phyloP scores from a whole-genome alignment of 2,329 filamentous ascomycete genomes.

The Colletotrichum spaethianum region DNA sequence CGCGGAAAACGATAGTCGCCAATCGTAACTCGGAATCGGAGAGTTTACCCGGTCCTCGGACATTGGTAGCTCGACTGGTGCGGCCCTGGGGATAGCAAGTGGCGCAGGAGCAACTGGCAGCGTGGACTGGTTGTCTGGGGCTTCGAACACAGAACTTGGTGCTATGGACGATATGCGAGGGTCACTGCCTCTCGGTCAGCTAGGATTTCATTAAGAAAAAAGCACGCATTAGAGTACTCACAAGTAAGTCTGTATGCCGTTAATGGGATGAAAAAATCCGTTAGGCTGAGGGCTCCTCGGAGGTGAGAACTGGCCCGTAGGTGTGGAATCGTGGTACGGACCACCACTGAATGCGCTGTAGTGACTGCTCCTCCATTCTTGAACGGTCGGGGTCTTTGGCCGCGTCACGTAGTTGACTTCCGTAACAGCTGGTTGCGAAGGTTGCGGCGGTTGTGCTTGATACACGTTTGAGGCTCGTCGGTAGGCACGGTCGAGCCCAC shows the following conservation, averaged over 20 bases:
- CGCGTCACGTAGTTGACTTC: slow-evolving; percentile 25
- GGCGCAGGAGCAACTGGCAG: slow-evolving; percentile 30
- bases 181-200: background rate
- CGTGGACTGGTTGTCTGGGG: slow-evolving; percentile 32
- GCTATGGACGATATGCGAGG: slow-evolving; percentile 31
- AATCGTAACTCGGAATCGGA: slow-evolving; percentile 52
- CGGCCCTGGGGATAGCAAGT: background rate
- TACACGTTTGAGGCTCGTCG: slow-evolving; percentile 43
- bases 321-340: slow-evolving; percentile 42
- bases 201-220: slow-evolving; percentile 19
- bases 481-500: slow-evolving; percentile 55
- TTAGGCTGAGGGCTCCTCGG: slow-evolving; percentile 33
- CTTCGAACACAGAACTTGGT: slow-evolving; percentile 33
- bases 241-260: slow-evolving; percentile 45
- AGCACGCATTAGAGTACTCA: slow-evolving; percentile 43
- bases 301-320: slow-evolving; percentile 29
- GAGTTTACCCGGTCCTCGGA: slow-evolving; percentile 50
- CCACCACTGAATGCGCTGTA: slow-evolving; percentile 43
- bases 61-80: slow-evolving; percentile 54
- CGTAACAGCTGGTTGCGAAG: slow-evolving; percentile 14
- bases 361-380: slow-evolving; percentile 44
- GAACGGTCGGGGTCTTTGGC: slow-evolving; percentile 49
- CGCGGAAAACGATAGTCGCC: slow-evolving; percentile 50
- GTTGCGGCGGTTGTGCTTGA: background rate
- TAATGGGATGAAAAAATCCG: slow-evolving; percentile 17